These are phyloP conservation scores for Wickerhamomyces queroliae DNA, from an alignment of 805 yeast genomes.

Conservation along the genomic window DNA sequence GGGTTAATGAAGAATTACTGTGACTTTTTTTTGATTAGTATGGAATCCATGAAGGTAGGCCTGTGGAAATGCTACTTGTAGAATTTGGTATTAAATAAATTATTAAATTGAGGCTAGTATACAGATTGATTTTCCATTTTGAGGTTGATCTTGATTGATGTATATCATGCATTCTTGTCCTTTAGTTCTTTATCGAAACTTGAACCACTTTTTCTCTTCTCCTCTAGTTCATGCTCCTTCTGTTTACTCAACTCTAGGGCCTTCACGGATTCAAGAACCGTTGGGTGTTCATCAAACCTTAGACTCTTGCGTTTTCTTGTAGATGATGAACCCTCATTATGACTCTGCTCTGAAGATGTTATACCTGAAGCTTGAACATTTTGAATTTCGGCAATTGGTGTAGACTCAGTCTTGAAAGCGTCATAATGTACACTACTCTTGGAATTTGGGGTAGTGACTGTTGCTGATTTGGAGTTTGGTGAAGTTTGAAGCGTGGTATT, in stretches of 20 bases:
- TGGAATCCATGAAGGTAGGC: no score
- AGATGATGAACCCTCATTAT: constrained; percentile 4
- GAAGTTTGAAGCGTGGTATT: neutral
- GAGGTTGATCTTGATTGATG: neutral
- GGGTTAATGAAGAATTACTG: constrained; percentile 1
- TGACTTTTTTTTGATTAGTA: neutral
- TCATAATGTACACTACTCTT: neutral
- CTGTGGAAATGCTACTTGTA: neutral
- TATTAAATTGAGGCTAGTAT: no score
- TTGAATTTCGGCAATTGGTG: constrained; percentile 16
- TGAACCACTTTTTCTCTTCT: neutral
- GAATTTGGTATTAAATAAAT: constrained; percentile 1
- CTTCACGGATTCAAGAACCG: constrained; percentile 18
- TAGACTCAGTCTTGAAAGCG: constrained; percentile 3
- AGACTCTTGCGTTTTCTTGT: constrained; percentile 34
- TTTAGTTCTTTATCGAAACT: neutral
- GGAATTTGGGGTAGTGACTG: no score
- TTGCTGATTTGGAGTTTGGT: no score
- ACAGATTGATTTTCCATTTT: no score
- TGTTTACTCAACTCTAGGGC: constrained; percentile 10
- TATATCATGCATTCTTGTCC: neutral
- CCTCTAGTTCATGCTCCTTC: neutral
- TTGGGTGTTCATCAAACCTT: constrained; percentile 37
- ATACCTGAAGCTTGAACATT: constrained; percentile 18
- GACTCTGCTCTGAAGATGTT: no score